Conservation (phyloP, 2,329 filamentous ascomycete genomes). For the Colletotrichum sojae region DNA sequence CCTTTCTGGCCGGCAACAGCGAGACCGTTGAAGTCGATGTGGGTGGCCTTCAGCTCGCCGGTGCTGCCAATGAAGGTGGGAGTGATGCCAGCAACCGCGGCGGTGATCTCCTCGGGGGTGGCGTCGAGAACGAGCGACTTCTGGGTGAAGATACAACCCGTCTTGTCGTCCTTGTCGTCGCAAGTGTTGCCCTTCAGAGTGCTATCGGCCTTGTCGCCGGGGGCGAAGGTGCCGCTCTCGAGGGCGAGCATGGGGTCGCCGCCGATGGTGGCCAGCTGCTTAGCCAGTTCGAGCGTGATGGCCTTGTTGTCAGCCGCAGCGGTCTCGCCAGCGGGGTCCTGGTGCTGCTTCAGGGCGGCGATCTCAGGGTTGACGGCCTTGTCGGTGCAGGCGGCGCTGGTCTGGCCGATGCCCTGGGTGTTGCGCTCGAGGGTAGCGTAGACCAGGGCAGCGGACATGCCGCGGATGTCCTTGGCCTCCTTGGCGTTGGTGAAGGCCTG, state of each 20-base stretch:
- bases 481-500: slow-evolving; percentile 74
- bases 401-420: slow-evolving; percentile 58
- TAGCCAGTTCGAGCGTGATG: slow-evolving; percentile 56
- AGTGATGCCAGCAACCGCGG: slow-evolving; percentile 55
- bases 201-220: slow-evolving; percentile 54
- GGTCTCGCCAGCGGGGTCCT: slow-evolving; percentile 58
- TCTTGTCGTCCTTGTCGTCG: slow-evolving; percentile 61
- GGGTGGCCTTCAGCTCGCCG: slow-evolving; percentile 48
- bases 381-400: slow-evolving; percentile 55
- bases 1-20: slow-evolving; percentile 41
- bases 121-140: slow-evolving; percentile 69
- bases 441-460: slow-evolving; percentile 68
- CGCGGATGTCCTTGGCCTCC: slow-evolving; percentile 63
- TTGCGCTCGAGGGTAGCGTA: slow-evolving; percentile 69
- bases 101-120: slow-evolving; percentile 65
- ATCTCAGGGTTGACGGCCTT: slow-evolving; percentile 62
- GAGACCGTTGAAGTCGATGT: slow-evolving; percentile 45
- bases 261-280: slow-evolving; percentile 59
- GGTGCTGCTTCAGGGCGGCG: slow-evolving; percentile 59
- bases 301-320: slow-evolving; percentile 59
- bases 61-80: slow-evolving; percentile 52
- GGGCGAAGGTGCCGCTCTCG: slow-evolving; percentile 59
- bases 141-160: slow-evolving; percentile 70
- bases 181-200: slow-evolving; percentile 68
- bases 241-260: slow-evolving; percentile 59